These are phyloP conservation scores for Thielaviopsis punctulata DNA, from an alignment of 2,329 filamentous ascomycete genomes.

Conservation along the genomic window DNA sequence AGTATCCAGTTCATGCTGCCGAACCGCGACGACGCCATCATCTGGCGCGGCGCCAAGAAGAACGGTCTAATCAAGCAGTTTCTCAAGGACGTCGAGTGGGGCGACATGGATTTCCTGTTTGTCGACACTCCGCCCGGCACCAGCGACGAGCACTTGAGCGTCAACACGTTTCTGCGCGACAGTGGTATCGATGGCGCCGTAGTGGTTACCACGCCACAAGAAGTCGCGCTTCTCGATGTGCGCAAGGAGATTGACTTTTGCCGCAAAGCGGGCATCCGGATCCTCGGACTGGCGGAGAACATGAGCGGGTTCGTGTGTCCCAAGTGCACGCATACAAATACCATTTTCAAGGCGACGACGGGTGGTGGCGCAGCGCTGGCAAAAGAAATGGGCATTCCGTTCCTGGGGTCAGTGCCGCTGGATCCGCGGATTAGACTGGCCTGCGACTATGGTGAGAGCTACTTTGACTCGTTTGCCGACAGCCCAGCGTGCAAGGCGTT, in stretches of 20 bases:
- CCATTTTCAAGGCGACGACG: conserved; percentile 85
- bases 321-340: conserved; percentile 62
- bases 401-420: conserved; percentile 74
- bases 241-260: conserved; percentile 98
- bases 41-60: conserved; percentile 97
- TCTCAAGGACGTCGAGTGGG: conserved; percentile 95
- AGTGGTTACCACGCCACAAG: conserved; percentile 85
- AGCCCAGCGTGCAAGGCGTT: conserved; percentile 79
- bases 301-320: conserved; percentile 97
- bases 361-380: conserved; percentile 70
- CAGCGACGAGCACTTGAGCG: conserved; percentile 83
- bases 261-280: conserved; percentile 73
- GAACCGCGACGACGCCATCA: conserved; percentile 82
- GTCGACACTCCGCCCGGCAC: conserved; percentile 95
- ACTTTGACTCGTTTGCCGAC: conserved; percentile 83
- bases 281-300: conserved; percentile 88
- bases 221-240: conserved; percentile 81
- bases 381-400: conserved; percentile 72
- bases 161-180: conserved; percentile 81
- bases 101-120: conserved; percentile 78
- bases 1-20: conserved; percentile 97
- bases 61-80: conserved; percentile 98
- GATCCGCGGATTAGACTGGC: conserved; percentile 92
- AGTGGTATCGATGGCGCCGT: conserved; percentile 87
- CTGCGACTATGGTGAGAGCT: conserved; percentile 94